Evolutionary conservation across 2,329 filamentous ascomycete species (phyloP).

Genomic region (Chrysosporium keratinophilum): DNA sequence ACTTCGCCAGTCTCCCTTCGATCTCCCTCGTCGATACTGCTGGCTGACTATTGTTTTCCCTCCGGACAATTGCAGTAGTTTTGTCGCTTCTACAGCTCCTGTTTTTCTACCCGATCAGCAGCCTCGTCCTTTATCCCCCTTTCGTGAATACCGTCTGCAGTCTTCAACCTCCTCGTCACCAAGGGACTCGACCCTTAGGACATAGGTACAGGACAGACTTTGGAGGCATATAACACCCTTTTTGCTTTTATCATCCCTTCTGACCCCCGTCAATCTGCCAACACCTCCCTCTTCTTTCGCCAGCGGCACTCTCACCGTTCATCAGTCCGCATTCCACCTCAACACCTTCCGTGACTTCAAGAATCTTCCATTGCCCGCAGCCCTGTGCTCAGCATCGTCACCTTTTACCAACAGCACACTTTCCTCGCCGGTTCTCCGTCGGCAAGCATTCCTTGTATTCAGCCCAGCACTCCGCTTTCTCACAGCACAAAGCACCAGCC

Average conservation of each 20-base stretch:
- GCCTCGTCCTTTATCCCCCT: background rate
- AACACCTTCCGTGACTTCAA: slow-evolving; percentile 21
- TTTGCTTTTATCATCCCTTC: slow-evolving; percentile 15
- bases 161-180: background rate
- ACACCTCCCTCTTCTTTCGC: slow-evolving; percentile 11
- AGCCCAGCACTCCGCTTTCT: slow-evolving; percentile 12
- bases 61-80: background rate
- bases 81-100: background rate
- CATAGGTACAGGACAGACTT: slow-evolving; percentile 8
- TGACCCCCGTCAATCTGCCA: slow-evolving; percentile 21
- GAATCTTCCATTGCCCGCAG: slow-evolving; percentile 9
- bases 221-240: background rate
- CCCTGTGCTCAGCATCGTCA: slow-evolving; percentile 6
- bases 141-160: background rate
- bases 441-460: slow-evolving; percentile 10
- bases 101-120: background rate
- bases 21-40: slow-evolving; percentile 7
- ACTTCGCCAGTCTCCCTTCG: background rate
- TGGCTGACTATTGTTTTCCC: background rate
- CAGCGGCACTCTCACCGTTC: slow-evolving; percentile 20
- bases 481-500: slow-evolving; percentile 14
- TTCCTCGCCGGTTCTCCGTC: slow-evolving; percentile 18
- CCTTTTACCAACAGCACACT: slow-evolving; percentile 8
- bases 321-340: slow-evolving; percentile 29
- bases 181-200: background rate